Base-by-base conservation (phyloP, 805 yeast genomes). In the Wickerhamomyces bisporus region DNA sequence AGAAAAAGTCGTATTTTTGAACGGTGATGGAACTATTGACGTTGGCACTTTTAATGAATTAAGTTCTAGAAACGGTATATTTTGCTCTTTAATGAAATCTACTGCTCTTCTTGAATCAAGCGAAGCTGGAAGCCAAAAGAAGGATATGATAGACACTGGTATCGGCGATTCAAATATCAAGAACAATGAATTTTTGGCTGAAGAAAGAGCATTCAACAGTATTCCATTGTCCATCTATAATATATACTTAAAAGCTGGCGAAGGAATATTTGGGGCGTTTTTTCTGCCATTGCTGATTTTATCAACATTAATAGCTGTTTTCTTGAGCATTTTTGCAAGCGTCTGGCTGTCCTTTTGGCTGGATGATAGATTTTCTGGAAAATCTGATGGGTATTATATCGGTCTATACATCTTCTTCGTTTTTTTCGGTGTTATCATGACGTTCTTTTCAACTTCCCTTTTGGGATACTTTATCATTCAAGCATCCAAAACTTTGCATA, bases 291-390 rank as follows among this genome's bases (percentile, higher is more conserved):
- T 50, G 2, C 10, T 47, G 5, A 11, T 42, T 6, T 7, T 27
- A 4, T 11, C 8, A 6, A 27, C 5, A 11, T 17, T 15, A 5
- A 6, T 27, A 5, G 11, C 14, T 27, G 30, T 27, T 10, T 27
- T 27, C n/a, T 15, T n/a, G 7, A 78, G 30, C 73, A 72, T 53
- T 70, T 80, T 81, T 51, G 68, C 82, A 19, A 81, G 79, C 55
- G 77, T 81, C 6, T 82, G 89, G 91, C 65, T 86, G 40, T 75
- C 88, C 3, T 85, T 79, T 57, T 85, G 95, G 95, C 63, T 79
- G 1, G 71, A 67, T 16, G 44, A 67, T 37, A 75, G 70, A 52
- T 85, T 81, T 48, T 43, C 53, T n/a, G n/a, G n/a, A n/a, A 5
- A 53, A 55, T 18, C 57, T 62, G 38, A 35, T 36, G 68, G 72